A percentile compares a stretch with the other conserved stretches of the same genome.
Conservation (phyloP, 306 rosid species). For the Prosopis cineraria region DNA sequence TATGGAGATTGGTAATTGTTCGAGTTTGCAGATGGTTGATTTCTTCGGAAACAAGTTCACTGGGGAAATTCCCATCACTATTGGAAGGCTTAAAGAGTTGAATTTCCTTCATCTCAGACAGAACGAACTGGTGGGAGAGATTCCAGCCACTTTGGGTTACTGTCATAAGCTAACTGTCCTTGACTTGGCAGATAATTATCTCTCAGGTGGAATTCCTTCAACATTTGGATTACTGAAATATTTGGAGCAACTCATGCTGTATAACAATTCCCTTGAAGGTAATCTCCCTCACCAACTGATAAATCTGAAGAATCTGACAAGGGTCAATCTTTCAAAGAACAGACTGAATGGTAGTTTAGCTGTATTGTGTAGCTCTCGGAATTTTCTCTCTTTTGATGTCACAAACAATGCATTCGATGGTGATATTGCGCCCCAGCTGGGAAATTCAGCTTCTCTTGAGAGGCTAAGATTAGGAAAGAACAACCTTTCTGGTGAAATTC, state of each 20-base stretch:
- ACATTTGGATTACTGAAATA: conserved; percentile 61
- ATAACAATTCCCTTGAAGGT: conserved; percentile 97
- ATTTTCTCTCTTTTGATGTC: conserved; percentile 78
- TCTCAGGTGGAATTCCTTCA: conserved; percentile 73
- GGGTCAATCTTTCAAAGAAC: conserved; percentile 83
- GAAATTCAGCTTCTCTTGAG: conserved; percentile 68
- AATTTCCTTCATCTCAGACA: conserved; percentile 87
- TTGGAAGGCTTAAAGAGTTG: conserved; percentile 76
- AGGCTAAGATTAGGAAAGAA: conserved; percentile 82
- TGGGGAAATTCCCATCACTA: conserved; percentile 72
- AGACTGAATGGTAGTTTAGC: conserved; percentile 78
- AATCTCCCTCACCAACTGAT: conserved; percentile 68
- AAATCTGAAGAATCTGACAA: conserved; percentile 63
- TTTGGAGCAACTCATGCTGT: conserved; percentile 80
- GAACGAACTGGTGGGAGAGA: conserved; percentile 74
- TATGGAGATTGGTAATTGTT: conserved; percentile 81
- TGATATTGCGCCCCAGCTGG: conserved; percentile 73
- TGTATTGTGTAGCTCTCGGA: conserved; percentile 59
- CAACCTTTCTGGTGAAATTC: conserved; percentile 74
- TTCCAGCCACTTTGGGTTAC: conserved; percentile 85
- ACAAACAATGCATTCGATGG: conserved; percentile 65
- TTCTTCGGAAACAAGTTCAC: conserved; percentile 76
- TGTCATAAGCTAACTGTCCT: conserved; percentile 66
- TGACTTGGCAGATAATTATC: conserved; percentile 84
- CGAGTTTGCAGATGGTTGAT: conserved; percentile 82